Percentiles rank a stretch among this genome's conserved stretches.
These are phyloP conservation scores for Lasiodiplodia hormozganensis DNA, from an alignment of 2,329 filamentous ascomycete species.

Conservation along the genomic window DNA sequence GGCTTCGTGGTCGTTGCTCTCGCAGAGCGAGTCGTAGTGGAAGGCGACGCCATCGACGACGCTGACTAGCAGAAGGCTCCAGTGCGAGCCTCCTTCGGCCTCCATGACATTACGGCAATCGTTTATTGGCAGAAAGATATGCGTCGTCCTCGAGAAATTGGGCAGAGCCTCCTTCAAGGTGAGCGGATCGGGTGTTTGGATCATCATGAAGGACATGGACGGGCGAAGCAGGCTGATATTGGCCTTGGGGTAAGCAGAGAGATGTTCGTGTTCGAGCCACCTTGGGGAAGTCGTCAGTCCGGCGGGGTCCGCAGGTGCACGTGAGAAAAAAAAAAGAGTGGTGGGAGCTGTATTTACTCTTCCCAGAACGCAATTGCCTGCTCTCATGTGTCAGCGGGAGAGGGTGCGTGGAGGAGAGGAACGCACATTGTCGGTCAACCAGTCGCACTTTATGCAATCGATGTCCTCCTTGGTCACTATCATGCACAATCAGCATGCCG, in stretches of 20 bases:
- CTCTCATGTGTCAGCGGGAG: constrained; percentile 18
- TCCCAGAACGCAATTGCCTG: constrained; percentile 98
- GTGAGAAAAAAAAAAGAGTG: neutral
- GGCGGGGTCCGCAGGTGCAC: neutral
- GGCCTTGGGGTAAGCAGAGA: constrained; percentile 79
- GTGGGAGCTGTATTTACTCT: constrained; percentile 67
- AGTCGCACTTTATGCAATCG: constrained; percentile 86
- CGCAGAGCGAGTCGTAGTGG: constrained; percentile 88
- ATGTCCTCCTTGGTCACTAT: constrained; percentile 88
- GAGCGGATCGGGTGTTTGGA: constrained; percentile 69
- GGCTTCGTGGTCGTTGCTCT: constrained; percentile 74
- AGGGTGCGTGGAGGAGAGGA: neutral
- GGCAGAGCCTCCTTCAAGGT: constrained; percentile 74
- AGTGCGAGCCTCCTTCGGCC: constrained; percentile 92
- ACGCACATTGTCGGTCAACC: constrained; percentile 92
- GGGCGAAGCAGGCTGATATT: constrained; percentile 91
- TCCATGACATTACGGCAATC: constrained; percentile 80
- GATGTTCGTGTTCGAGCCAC: constrained; percentile 88
- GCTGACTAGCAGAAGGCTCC: constrained; percentile 90
- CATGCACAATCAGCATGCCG: neutral
- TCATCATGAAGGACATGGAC: constrained; percentile 89
- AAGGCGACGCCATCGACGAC: constrained; percentile 90
- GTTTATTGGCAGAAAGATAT: constrained; percentile 96
- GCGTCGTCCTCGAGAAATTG: constrained; percentile 79
- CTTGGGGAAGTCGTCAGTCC: constrained; percentile 44